Base-by-base conservation (phyloP, 371 early-diverging fungal species). In the Mortierella sp. region DNA sequence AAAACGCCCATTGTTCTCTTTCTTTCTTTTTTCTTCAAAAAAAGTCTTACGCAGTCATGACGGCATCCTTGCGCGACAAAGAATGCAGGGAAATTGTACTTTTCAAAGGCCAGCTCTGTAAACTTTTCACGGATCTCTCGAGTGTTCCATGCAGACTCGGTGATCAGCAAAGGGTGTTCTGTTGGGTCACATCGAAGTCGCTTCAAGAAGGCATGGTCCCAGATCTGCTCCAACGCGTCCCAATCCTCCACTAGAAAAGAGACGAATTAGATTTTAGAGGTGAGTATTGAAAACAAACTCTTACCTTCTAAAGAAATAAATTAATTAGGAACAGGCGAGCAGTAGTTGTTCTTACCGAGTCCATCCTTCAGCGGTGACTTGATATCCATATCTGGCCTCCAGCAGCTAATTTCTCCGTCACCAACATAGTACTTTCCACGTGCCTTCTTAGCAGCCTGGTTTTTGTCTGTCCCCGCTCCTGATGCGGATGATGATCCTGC, bases 51-150 rank as follows among this genome's bases (percentile, higher is more conserved):
- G 98, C 94, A 53, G 98, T 86, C 79, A 99, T 90, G 19, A 96
- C 98, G 0, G 98, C 94, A 60, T 89, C 90, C 74, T 93, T 93
- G 61, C n/a, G 92, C 95, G 44, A 98, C 83, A 82, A 93, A 98
- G 73, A 99, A 97, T 5, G 97, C 98, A 52, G 98, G 98, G 19
- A 90, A 88, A 25, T 90, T 81, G 74, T 93, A 97, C 83, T 92
- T 93, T 81, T 99, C 98, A 85, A 99, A 98, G 0, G 96, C 96
- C 59, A 98, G 74, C 75, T 98, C 97, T 58, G 91, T 86, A 55
- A 96, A 76, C 81, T 94, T 96, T 70, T 96, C 96, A 19, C 98
- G 89, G 21, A 85, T 83, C 46, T 93, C 93, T 18, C 87, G 80
- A 12, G 91, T 89, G 75, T 93, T 93, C 96, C 96, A 97, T n/a